Percentiles rank a stretch among this genome's conserved stretches.
phyloP scores from a whole-genome alignment of 148 eudicot genomes.

The Dianthus caryophyllus region DNA sequence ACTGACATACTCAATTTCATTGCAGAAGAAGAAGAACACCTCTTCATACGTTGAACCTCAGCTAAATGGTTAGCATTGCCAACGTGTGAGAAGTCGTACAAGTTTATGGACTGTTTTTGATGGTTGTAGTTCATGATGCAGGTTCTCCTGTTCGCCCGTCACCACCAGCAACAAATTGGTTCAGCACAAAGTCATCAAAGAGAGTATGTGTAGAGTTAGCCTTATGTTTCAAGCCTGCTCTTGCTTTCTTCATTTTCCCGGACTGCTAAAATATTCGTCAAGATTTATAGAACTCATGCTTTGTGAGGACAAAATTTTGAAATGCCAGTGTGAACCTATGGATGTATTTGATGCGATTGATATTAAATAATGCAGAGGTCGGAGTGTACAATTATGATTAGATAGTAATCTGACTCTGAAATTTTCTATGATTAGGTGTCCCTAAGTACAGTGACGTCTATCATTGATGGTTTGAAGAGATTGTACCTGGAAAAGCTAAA shows the following conservation, averaged over 20 bases:
- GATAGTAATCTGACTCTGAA: constrained; percentile 7
- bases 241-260: constrained; percentile 1
- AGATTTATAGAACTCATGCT: background rate
- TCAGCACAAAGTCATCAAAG: constrained; percentile 49
- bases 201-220: constrained; percentile 35
- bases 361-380: no score
- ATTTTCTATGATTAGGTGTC: constrained; percentile 28
- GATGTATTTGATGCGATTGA: no score
- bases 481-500: constrained; percentile 72
- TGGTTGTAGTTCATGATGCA: constrained; percentile 23
- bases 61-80: constrained; percentile 51
- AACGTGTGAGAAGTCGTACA: background rate
- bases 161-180: constrained; percentile 36
- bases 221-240: background rate
- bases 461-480: constrained; percentile 81
- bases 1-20: constrained; percentile 10
- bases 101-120: background rate
- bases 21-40: constrained; percentile 41
- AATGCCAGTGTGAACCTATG: background rate
- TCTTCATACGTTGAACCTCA: constrained; percentile 38
- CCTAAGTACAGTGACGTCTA: constrained; percentile 70
- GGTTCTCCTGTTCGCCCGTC: constrained; percentile 41
- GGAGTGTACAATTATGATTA: background rate
- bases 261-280: background rate
- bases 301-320: background rate